Conservation (phyloP, 2,329 filamentous ascomycete species). For the Berkeleyomyces basicola region DNA sequence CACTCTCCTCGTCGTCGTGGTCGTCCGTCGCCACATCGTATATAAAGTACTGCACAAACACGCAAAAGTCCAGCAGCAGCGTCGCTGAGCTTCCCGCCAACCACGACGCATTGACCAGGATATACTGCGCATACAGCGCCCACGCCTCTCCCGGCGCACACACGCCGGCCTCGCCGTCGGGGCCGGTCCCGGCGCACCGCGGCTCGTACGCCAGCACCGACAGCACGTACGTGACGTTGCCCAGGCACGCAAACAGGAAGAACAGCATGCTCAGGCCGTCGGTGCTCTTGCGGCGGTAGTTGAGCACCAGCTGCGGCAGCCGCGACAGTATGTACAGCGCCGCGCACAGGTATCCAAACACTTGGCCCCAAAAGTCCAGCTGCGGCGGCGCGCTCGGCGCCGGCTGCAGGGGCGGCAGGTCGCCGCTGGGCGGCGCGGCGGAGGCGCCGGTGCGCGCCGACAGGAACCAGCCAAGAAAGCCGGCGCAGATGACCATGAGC, state of each 20-base stretch:
- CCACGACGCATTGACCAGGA: constrained; percentile 85
- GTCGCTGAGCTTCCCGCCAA: constrained; percentile 78
- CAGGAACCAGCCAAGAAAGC: constrained; percentile 74
- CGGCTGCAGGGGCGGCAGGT: constrained; percentile 24
- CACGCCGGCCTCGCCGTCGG: constrained; percentile 19
- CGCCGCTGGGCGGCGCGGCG: constrained; percentile 15
- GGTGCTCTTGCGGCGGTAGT: constrained; percentile 81
- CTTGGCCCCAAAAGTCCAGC: constrained; percentile 66
- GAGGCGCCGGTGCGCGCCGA: constrained; percentile 26
- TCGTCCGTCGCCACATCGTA: constrained; percentile 41
- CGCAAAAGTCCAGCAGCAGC: constrained; percentile 63
- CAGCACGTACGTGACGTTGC: constrained; percentile 84
- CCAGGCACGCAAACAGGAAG: constrained; percentile 90
- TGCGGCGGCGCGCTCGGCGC: constrained; percentile 22
- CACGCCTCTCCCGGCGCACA: constrained; percentile 51
- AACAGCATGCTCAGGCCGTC: constrained; percentile 89
- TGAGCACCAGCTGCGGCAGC: constrained; percentile 78
- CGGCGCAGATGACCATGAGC: constrained; percentile 67
- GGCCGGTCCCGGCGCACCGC: constrained; percentile 29
- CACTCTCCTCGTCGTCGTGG: constrained; percentile 14
- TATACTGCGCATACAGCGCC: constrained; percentile 59
- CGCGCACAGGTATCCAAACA: constrained; percentile 89
- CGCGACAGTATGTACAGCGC: constrained; percentile 77
- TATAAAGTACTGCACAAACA: constrained; percentile 84
- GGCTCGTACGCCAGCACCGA: constrained; percentile 85